Base-by-base conservation (phyloP, 352 stramenopile genomes). In the Halophytophthora polymorphica region DNA sequence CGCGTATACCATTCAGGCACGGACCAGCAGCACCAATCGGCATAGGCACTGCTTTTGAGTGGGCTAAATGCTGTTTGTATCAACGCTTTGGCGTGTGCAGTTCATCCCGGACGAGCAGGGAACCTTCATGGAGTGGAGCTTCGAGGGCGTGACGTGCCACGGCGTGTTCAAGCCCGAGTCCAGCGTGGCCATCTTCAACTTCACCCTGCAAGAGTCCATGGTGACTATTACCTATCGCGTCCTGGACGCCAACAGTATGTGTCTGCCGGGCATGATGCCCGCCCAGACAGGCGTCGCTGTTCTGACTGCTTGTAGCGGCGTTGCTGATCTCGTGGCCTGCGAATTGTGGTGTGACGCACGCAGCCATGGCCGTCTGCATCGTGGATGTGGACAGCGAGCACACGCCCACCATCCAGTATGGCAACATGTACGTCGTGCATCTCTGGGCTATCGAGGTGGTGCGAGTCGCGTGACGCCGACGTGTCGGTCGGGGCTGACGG, bases 71-170 rank as follows among this genome's bases (percentile, higher is more conserved):
- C 5, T 65, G 12, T 33, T 47, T 25, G 22, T 69, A 22, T 52
- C 11, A 12, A 36, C 14, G 35, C 45, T 49, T 46, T 45, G 19
- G 1, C 53, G 38, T 7, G 13, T 39, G 17, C 50, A 91, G 81
- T 92, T 92, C 52, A 89, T 92, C 45, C 78, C 81, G 5, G 74
- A 88, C 35, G 74, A 86, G 18, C 70, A 88, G 23, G 74, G 81
- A 7, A 92, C 73, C 31, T 92, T 88, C 50, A 90, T 92, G 76
- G 81, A 92, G 60, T 92, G 81, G 81, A 90, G 77, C 51, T 92
- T 92, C 41, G 81, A 92, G 53, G 81, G 81, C 47, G 81, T 89
- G 44, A 92, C 74, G 31, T 92, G 81, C 53, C 81, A 92, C 43
- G 81, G 81, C 36, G 69, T 92, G 33, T 92, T 90, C 69, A 92